Base-by-base conservation (phyloP, 2,329 filamentous ascomycete genomes). In the Aspergillus sp. region DNA sequence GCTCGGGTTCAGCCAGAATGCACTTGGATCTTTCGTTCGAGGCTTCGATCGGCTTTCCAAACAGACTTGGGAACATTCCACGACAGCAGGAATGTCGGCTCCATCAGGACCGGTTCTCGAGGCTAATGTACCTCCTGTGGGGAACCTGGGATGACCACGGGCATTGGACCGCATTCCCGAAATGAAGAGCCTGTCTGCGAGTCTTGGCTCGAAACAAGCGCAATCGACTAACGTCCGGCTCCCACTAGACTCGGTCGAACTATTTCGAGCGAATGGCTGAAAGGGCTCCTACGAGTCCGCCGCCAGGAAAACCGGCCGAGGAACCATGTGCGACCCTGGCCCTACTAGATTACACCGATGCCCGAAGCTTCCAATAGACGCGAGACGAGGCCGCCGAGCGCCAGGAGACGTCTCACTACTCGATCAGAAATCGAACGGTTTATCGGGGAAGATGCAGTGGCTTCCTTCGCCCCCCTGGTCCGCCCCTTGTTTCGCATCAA, bases 101-200 rank as follows among this genome's bases (percentile, higher is more conserved):
- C 45, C 45, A 55, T 54, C 50, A 46, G 32, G 41, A 55, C 38
- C 41, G 42, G 43, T 53, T 46, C 44, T 41, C 51, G 46, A 49
- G 16, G 38, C 46, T 56, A 56, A 58, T 55, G 57, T 60, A 50
- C 56, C 50, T 53, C 19, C 36, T 51, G 61, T 62, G 60, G 60
- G 53, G 58, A 55, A 57, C 47, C 52, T 48, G 50, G 53, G 60
- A 57, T 58, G 51, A 48, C 55, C 49, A 54, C 53, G 58, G 57
- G 51, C 50, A 57, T 58, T 61, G 57, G 51, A 56, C 57, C 55
- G 58, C 50, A 47, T 54, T 51, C 54, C 59, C 60, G 60, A 61
- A 63, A 62, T 56, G 57, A 61, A 50, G 49, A 51, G 38, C 7
- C 34, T 11, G 7, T 38, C 14, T 5, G 34, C 50, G 55, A 50